phyloP scores from a whole-genome alignment of 1,284 basidiomycete species.

The Fomitiporia mediterranea region DNA sequence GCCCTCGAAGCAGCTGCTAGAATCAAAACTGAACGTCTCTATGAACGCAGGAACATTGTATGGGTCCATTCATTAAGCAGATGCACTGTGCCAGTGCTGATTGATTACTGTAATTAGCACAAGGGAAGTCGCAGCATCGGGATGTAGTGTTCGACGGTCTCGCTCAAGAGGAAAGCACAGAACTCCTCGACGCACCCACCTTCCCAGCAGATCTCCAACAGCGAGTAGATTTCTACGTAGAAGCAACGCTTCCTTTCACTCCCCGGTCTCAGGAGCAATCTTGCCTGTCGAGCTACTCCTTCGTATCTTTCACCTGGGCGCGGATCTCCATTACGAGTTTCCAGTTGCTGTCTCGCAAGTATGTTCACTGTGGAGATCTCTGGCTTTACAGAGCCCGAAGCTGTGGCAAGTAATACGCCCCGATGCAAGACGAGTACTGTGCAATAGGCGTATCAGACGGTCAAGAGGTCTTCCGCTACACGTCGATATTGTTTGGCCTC shows the following conservation, averaged over 20 bases:
- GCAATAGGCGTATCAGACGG: conserved; percentile 53
- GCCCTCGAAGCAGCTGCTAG: conserved; percentile 8
- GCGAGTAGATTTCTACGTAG: not conserved
- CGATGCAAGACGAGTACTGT: conserved; percentile 46
- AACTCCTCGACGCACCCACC: not conserved
- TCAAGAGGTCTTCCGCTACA: conserved; percentile 56
- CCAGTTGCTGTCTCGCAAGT: conserved; percentile 60
- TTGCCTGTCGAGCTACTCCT: conserved; percentile 54
- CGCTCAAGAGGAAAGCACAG: conserved; percentile 1
- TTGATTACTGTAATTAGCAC: not conserved
- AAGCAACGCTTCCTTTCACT: conserved; percentile 1
- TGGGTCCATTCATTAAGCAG: not conserved
- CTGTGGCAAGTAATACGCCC: conserved; percentile 58
- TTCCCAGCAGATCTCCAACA: not conserved
- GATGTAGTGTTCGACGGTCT: not conserved
- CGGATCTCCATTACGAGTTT: conserved; percentile 48
- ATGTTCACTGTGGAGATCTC: conserved; percentile 54
- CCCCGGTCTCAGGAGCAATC: conserved; percentile 7
- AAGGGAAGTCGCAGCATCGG: not conserved
- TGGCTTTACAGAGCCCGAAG: conserved; percentile 50
- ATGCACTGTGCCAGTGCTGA: not conserved
- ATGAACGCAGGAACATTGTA: not conserved
- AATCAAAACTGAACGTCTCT: conserved; percentile 12
- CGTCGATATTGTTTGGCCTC: conserved; percentile 28
- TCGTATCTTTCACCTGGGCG: conserved; percentile 56